These are phyloP conservation scores for Achlya hypogyna DNA, from an alignment of 352 stramenopile species.

Conservation along the genomic window DNA sequence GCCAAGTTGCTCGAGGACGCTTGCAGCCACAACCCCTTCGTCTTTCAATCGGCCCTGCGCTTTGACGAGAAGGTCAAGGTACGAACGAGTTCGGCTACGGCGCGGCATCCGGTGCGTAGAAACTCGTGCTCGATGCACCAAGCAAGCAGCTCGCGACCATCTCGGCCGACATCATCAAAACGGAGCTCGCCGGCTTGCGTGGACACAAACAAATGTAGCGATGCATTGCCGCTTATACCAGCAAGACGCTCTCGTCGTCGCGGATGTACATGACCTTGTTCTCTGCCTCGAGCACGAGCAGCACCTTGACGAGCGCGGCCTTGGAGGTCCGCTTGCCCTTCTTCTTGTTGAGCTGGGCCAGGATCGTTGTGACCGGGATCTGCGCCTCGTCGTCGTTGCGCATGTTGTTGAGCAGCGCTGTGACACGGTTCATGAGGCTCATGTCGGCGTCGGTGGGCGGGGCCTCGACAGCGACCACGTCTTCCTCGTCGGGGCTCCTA, in stretches of 20 bases:
- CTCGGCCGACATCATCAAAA: constrained; percentile 39
- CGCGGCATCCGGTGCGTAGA: constrained; percentile 28
- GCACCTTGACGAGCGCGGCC: constrained; percentile 54
- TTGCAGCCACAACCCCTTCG: constrained; percentile 54
- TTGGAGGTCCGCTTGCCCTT: constrained; percentile 31
- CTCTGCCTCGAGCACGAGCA: constrained; percentile 69
- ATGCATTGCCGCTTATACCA: constrained; percentile 47
- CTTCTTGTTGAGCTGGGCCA: constrained; percentile 44
- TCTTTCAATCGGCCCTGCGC: constrained; percentile 69
- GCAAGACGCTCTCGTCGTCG: constrained; percentile 75
- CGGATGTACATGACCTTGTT: constrained; percentile 88
- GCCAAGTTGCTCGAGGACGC: constrained; percentile 73
- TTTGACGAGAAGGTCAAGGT: constrained; percentile 82
- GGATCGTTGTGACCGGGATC: constrained; percentile 46
- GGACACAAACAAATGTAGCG: background rate
- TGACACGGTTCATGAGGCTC: background rate
- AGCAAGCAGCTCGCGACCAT: constrained; percentile 73
- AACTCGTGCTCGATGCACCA: constrained; percentile 74
- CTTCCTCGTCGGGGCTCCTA: background rate
- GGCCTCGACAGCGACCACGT: too few species aligned
- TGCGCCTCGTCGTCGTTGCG: constrained; percentile 33
- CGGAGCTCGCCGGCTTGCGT: constrained; percentile 27
- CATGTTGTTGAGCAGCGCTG: constrained; percentile 49
- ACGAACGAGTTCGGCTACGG: background rate
- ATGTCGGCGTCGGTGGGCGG: background rate